Conservation (phyloP, 1,284 basidiomycete genomes). For the Xerocomus minutiporus region DNA sequence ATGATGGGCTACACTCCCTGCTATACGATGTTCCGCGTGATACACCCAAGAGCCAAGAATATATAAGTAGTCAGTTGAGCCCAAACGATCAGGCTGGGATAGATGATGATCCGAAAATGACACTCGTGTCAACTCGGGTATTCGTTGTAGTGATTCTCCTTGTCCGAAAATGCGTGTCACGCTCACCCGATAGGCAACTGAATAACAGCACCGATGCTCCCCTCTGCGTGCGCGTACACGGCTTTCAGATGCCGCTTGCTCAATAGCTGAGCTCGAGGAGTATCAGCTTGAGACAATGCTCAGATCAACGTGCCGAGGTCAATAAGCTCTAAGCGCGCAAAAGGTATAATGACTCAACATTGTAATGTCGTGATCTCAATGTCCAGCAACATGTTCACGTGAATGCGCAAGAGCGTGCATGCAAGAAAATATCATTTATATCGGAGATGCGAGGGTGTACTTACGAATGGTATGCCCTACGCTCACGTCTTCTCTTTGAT, state of each 20-base stretch:
- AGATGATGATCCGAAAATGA: not conserved
- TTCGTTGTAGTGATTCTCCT: not conserved
- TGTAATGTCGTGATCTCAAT: not conserved
- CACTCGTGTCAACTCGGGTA: not conserved
- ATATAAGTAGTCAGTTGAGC: not conserved
- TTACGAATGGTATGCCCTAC: conserved; percentile 28
- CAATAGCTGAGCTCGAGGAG: not conserved
- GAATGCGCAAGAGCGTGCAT: conserved; percentile 14
- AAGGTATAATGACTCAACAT: conserved; percentile 28
- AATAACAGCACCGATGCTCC: not conserved
- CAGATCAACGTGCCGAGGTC: conserved; percentile 25
- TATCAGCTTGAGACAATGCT: conserved; percentile 3
- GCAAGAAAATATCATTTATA: conserved; percentile 31
- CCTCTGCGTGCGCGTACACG: not conserved
- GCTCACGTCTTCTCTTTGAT: conserved; percentile 13
- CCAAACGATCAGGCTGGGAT: not conserved
- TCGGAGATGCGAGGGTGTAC: conserved; percentile 26
- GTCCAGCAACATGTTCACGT: not conserved
- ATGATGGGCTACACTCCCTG: too few relatives aligned
- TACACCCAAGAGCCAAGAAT: not conserved
- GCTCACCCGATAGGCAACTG: conserved; percentile 9
- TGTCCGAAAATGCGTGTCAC: not conserved
- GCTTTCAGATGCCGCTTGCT: not conserved
- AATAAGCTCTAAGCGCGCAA: conserved; percentile 16
- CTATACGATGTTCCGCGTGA: not conserved